phyloP scores from a whole-genome alignment of 2,329 filamentous ascomycete genomes.

The Elsinoe batatas region DNA sequence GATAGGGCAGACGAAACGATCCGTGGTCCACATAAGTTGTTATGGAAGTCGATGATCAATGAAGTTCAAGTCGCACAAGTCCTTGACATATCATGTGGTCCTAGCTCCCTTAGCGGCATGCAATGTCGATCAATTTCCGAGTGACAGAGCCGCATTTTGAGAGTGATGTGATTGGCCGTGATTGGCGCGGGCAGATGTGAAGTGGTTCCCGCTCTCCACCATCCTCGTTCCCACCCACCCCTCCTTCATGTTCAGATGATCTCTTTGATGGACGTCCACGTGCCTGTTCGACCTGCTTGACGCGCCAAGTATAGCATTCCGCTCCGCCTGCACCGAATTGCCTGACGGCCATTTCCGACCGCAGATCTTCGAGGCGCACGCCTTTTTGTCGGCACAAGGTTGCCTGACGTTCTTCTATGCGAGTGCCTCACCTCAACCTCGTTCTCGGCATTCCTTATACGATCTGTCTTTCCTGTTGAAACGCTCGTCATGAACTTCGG shows the following conservation, averaged over 20 bases:
- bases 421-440: constrained; percentile 9
- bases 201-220: background rate
- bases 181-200: background rate
- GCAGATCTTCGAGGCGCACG: background rate
- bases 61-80: background rate
- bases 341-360: constrained; percentile 8
- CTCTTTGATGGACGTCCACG: background rate
- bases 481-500: constrained; percentile 10
- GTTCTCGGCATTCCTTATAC: background rate
- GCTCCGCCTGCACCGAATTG: background rate
- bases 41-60: too few species aligned
- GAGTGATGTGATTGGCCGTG: constrained; percentile 9
- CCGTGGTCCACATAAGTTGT: too few species aligned
- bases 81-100: background rate
- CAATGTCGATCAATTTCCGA: constrained; percentile 4
- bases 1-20: too few species aligned
- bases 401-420: constrained; percentile 11
- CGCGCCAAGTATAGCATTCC: constrained; percentile 3
- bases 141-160: background rate
- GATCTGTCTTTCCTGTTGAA: background rate
- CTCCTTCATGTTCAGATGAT: constrained; percentile 6
- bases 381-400: constrained; percentile 5
- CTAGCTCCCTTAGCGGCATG: background rate
- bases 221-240: constrained; percentile 2
- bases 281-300: background rate